A percentile compares a stretch with the other conserved stretches of the same genome.
These are phyloP conservation scores for Hypoxylon sp. DNA, from an alignment of 2,329 filamentous ascomycete species.

Conservation along the genomic window DNA sequence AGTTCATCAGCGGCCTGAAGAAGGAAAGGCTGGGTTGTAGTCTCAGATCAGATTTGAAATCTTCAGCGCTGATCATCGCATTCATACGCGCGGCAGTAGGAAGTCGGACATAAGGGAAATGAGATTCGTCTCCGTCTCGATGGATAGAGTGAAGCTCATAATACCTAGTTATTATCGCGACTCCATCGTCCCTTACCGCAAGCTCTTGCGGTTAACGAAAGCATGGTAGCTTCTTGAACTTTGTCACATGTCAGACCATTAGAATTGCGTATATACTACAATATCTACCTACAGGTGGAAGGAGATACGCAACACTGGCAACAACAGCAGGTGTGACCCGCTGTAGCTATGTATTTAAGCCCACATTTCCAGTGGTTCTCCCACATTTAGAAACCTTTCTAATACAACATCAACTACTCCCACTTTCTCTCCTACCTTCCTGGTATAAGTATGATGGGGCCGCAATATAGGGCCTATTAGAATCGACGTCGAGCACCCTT, in stretches of 20 bases:
- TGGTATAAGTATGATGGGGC: conserved; percentile 18
- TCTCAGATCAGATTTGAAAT: conserved; percentile 31
- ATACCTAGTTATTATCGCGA: background rate
- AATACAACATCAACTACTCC: too few species aligned
- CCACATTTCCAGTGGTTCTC: too few species aligned
- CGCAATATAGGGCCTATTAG: conserved; percentile 35
- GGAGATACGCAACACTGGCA: too few species aligned
- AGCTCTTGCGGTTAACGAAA: conserved; percentile 18
- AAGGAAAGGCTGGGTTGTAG: conserved; percentile 29
- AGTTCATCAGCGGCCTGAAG: conserved; percentile 34
- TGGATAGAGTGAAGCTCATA: background rate
- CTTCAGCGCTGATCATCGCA: conserved; percentile 32
- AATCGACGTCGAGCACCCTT: conserved; percentile 18
- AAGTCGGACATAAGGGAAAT: conserved; percentile 14
- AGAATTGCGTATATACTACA: conserved; percentile 15
- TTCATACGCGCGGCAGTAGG: conserved; percentile 3
- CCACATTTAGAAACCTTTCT: too few species aligned
- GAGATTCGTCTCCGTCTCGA: conserved; percentile 4
- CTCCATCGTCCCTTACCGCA: conserved; percentile 6
- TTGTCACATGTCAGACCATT: conserved; percentile 39
- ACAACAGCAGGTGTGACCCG: too few species aligned
- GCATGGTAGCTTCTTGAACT: conserved; percentile 5
- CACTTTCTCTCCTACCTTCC: too few species aligned
- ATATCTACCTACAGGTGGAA: conserved; percentile 23
- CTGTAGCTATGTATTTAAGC: too few species aligned